These are phyloP conservation scores for Wickerhamomyces ciferrii DNA, from an alignment of 805 yeast species.

Conservation along the genomic window DNA sequence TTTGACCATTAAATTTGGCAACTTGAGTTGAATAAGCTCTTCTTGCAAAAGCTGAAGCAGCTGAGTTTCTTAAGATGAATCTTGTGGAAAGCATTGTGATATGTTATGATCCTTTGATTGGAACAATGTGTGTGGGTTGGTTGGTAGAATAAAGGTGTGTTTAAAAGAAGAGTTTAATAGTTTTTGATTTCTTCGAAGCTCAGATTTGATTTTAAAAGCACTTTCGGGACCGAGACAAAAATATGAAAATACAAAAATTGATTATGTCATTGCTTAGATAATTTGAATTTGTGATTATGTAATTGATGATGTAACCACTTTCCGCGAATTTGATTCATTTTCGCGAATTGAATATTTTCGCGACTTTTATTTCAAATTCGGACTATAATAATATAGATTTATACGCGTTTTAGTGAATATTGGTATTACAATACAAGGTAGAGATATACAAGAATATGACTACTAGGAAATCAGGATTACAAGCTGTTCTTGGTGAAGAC, in stretches of 20 bases:
- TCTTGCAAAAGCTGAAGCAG: slow-evolving; percentile 1
- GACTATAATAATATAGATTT: background rate
- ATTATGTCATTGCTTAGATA: no score
- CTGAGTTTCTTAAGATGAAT: slow-evolving; percentile 65
- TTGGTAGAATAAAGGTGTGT: no score
- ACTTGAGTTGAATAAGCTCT: slow-evolving; percentile 38
- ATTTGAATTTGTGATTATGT: no score
- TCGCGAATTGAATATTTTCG: background rate
- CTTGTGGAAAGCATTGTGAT: slow-evolving; percentile 85
- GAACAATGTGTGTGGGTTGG: no score
- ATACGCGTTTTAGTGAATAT: no score
- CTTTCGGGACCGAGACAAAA: background rate
- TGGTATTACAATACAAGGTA: no score
- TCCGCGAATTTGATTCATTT: background rate
- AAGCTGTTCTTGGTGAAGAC: slow-evolving; percentile 1
- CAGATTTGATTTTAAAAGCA: background rate
- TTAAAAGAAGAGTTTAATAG: no score
- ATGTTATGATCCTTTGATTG: slow-evolving; percentile 31
- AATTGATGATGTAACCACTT: background rate
- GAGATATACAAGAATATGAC: no score
- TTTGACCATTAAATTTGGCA: slow-evolving; percentile 62
- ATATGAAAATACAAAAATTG: no score
- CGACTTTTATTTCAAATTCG: background rate
- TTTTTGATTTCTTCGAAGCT: background rate
- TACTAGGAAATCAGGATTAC: slow-evolving; percentile 2